These are phyloP conservation scores for Fraxinus latifolia DNA, from an alignment of 305 asterid genomes.

Conservation along the genomic window DNA sequence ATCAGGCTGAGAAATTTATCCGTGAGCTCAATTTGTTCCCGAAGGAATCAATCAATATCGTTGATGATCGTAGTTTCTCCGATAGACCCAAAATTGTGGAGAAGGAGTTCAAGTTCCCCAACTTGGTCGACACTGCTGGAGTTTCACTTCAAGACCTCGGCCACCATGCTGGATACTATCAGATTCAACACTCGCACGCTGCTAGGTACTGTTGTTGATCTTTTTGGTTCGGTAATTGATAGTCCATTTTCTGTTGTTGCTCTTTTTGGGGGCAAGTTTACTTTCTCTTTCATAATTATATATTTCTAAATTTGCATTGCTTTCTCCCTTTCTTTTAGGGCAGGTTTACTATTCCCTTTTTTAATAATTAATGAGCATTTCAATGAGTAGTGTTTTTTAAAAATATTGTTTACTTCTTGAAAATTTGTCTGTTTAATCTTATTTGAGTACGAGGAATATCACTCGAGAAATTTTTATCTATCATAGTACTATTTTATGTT, in stretches of 20 bases:
- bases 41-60: conserved; percentile 40
- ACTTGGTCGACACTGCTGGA: conserved; percentile 36
- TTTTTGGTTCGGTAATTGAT: not conserved
- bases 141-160: conserved; percentile 48
- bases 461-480: not conserved
- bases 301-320: not conserved
- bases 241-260: not conserved
- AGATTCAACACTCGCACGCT: conserved; percentile 74
- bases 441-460: not conserved
- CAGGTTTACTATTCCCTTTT: not conserved
- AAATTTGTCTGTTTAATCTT: not conserved
- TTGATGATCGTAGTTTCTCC: conserved; percentile 24
- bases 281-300: not conserved
- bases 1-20: conserved; percentile 49
- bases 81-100: conserved; percentile 41
- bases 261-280: not conserved
- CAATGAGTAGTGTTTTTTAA: not conserved
- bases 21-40: conserved; percentile 57
- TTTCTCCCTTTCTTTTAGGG: not conserved
- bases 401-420: not conserved
- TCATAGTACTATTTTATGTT: not conserved
- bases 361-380: not conserved
- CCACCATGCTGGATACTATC: conserved; percentile 88
- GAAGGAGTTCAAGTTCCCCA: conserved; percentile 50
- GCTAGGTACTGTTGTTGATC: conserved; percentile 48